These are phyloP conservation scores for Priceomyces fermenticarens DNA, from an alignment of 805 yeast genomes.

Conservation along the genomic window DNA sequence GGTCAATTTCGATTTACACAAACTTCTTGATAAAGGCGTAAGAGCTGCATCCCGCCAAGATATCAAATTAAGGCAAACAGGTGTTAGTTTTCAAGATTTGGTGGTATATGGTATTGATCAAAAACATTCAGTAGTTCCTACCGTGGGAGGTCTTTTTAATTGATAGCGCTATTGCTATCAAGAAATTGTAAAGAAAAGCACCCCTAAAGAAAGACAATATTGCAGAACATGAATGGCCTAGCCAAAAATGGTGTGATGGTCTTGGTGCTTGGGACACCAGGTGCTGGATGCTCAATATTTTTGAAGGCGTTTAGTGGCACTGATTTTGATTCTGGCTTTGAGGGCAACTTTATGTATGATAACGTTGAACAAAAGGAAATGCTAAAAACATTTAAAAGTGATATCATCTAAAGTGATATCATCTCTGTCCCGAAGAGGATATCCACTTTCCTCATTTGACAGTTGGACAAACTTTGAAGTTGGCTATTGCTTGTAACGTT, in stretches of 20 bases:
- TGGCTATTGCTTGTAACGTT: constrained; percentile 68
- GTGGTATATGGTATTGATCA: constrained; percentile 47
- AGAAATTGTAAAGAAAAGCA: constrained; percentile 11
- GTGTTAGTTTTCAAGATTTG: constrained; percentile 40
- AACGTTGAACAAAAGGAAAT: constrained; percentile 59
- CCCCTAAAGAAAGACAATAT: constrained; percentile 16
- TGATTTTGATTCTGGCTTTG: constrained; percentile 18
- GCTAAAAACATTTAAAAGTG: constrained; percentile 54
- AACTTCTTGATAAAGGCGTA: constrained; percentile 34
- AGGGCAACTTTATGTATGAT: constrained; percentile 49
- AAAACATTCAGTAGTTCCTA: constrained; percentile 40
- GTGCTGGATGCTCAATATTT: constrained; percentile 43
- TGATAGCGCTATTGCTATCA: constrained; percentile 13
- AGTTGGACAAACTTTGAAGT: constrained; percentile 67
- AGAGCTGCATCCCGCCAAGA: constrained; percentile 45
- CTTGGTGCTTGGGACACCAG: constrained; percentile 46
- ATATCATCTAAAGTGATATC: too few species aligned
- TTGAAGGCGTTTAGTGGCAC: constrained; percentile 25
- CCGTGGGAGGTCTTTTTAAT: constrained; percentile 45
- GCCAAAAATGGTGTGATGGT: constrained; percentile 67
- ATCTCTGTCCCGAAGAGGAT: constrained; percentile 61
- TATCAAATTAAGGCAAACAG: constrained; percentile 40
- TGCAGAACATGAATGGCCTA: constrained; percentile 28
- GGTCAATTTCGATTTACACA: constrained; percentile 37
- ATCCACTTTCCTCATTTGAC: constrained; percentile 75